Evolutionary conservation across 2,329 filamentous ascomycete species (phyloP), one percentile per base, ranked within the genome.

Genomic region (Diaporthe longicolla): DNA sequence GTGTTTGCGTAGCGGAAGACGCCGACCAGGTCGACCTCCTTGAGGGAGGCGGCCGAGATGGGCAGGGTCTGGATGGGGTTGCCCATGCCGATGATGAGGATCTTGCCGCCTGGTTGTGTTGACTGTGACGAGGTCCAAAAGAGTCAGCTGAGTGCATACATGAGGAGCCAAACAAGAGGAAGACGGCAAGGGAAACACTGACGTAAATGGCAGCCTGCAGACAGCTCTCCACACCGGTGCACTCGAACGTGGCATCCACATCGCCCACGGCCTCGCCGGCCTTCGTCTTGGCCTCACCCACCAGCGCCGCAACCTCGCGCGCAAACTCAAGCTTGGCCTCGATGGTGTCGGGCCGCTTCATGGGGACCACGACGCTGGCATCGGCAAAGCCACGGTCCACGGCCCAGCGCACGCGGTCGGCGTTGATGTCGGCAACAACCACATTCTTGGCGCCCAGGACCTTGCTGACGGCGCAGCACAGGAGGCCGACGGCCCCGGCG

Each of bases 1-100:
- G 93, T 93, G 83, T 95, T 92, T n/a, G 91, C 91, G 78, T 94
- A 94, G 73, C 92, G 87, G 83, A 93, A 94, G 54, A 93, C 90
- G 35, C 92, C 92, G 26, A 93, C 82, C n/a, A 94, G 87, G 79
- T 94, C 92, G 71, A 94, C 89, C 80, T 94, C 93, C 69, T 92
- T 88, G 7, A 93, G 86, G 9, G 92, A 89, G 5, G 93, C 92
- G 4, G 90, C 90, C 2, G 90, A 92, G 71, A 94, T 88, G 55
- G 92, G 92, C 15, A 94, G 84, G 0, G 91, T 93, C 79, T 94
- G 91, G 63, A 93, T 86, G 1, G 93, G 92, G 13, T 87, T 91
- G 68, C 93, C 93, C 92, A 94, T 93, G 73, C 93, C 93, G 61
- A 94, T 91, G 26, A 94, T 86, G 82, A 94, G 86, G 73, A 94